Base-by-base conservation (phyloP, 116 monocot genomes). In the Zostera marina region DNA sequence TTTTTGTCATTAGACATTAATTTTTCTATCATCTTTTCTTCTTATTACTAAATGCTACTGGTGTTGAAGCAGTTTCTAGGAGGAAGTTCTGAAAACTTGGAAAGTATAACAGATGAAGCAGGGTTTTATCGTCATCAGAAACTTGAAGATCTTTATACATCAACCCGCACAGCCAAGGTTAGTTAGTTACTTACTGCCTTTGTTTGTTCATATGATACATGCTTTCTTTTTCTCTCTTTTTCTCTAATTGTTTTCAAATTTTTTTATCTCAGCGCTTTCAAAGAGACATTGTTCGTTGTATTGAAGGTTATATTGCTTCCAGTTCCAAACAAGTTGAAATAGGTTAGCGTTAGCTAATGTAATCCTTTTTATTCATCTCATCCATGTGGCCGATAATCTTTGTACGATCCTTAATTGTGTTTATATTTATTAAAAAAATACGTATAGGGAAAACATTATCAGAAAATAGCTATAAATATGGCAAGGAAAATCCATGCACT, bases 311-410 rank as follows among this genome's bases (percentile, higher is more conserved):
- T 63, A 89, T 89, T 63, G 83, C 83, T 42, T 76, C 82, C 41
- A 80, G 90, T 23, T 89, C 89, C 47, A 96, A 96, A 60, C 85
- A 85, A 83, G 76, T 90, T 60, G 96, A 96, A 74, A 89, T 96
- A 47, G 96, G 96, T 85, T 75, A 14, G 44, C 16, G 96, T 85
- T 75, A 14, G 44, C 16, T 43, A 15, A 24, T 41, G 25, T 51
- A 62, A 8, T 23, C 44, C 19, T 32, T 32, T 32, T 45, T 39
- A 11, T 9, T 24, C 5, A 9, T 8, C 14, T 21, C 45, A 70
- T 26, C 5, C n/a, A 38, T 23, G n/a, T 62, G 22, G 19, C 65
- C 48, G 5, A 32, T 32, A 32, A 32, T 32, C 32, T 5, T 32
- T 32, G 0, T 32, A 32, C 5, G 32, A 32, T 32, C 32, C 32